A percentile compares a stretch with the other conserved stretches of the same genome.
phyloP scores from a whole-genome alignment of 129 eudicot species.

The Oenanthe sinensis region DNA sequence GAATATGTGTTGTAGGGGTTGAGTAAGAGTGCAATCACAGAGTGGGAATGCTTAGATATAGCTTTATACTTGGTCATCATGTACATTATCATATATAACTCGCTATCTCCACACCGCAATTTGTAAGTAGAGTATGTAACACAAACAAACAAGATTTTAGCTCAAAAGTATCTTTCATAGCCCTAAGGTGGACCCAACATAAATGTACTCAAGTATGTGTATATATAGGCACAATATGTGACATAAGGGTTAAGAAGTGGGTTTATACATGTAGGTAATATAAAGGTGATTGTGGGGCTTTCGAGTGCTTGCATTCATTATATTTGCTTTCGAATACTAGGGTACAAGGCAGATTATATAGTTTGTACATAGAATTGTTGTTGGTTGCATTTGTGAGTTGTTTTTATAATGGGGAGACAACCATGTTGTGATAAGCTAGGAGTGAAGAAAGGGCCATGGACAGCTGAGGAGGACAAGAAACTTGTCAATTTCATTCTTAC shows the following conservation, averaged over 20 bases:
- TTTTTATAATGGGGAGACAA: conserved; percentile 68
- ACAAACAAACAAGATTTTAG: conserved; percentile 45
- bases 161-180: conserved; percentile 51
- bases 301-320: not conserved
- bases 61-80: conserved; percentile 33
- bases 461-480: conserved; percentile 96
- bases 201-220: not conserved
- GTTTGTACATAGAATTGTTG: not conserved
- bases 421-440: conserved; percentile 97
- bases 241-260: too few relatives aligned
- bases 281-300: conserved; percentile 13
- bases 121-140: conserved; percentile 16
- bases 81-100: conserved; percentile 25
- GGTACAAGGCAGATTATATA: not conserved
- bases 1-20: conserved; percentile 47
- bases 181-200: conserved; percentile 39
- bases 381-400: not conserved
- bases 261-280: conserved; percentile 33
- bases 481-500: conserved; percentile 71
- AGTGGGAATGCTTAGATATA: conserved; percentile 24
- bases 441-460: conserved; percentile 99
- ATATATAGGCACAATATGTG: not conserved
- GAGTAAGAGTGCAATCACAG: conserved; percentile 49
- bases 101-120: conserved; percentile 28
- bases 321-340: conserved; percentile 5